Evolutionary conservation across 1,284 basidiomycete species (phyloP).

Genomic region (Pterulicium gracile): DNA sequence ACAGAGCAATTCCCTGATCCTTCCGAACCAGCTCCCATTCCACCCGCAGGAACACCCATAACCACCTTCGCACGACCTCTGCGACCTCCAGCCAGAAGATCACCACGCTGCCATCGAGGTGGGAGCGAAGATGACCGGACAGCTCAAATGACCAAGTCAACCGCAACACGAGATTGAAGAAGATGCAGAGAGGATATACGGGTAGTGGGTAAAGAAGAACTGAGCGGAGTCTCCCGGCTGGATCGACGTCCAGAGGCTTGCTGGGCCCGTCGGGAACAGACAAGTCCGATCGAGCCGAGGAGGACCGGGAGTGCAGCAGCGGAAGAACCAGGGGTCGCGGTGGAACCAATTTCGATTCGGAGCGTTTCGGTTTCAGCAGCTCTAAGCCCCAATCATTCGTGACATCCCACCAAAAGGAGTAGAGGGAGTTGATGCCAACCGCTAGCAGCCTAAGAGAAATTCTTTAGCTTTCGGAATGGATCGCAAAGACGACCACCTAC

Average conservation of each 20-base stretch:
- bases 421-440: slow-evolving; percentile 83
- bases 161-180: slow-evolving; percentile 82
- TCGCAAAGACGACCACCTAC: slow-evolving; percentile 28
- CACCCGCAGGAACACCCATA: slow-evolving; percentile 94
- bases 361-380: slow-evolving; percentile 41
- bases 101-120: slow-evolving; percentile 71
- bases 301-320: slow-evolving; percentile 27
- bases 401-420: slow-evolving; percentile 99
- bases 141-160: slow-evolving; percentile 95
- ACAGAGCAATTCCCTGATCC: slow-evolving; percentile 13
- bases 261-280: slow-evolving; percentile 9
- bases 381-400: slow-evolving; percentile 96
- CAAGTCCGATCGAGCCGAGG: slow-evolving; percentile 10
- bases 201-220: slow-evolving; percentile 69
- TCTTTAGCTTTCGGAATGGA: slow-evolving; percentile 6
- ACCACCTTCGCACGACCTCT: slow-evolving; percentile 84
- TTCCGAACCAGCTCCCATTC: slow-evolving; percentile 88
- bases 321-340: slow-evolving; percentile 25
- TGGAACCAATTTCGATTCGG: slow-evolving; percentile 12
- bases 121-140: slow-evolving; percentile 78
- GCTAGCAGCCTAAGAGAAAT: slow-evolving; percentile 59
- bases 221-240: slow-evolving; percentile 65
- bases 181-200: slow-evolving; percentile 79
- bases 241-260: slow-evolving; percentile 14
- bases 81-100: slow-evolving; percentile 89